Base-by-base conservation (phyloP, 1,284 basidiomycete genomes). In the Phellopilus nigrolimitatus region DNA sequence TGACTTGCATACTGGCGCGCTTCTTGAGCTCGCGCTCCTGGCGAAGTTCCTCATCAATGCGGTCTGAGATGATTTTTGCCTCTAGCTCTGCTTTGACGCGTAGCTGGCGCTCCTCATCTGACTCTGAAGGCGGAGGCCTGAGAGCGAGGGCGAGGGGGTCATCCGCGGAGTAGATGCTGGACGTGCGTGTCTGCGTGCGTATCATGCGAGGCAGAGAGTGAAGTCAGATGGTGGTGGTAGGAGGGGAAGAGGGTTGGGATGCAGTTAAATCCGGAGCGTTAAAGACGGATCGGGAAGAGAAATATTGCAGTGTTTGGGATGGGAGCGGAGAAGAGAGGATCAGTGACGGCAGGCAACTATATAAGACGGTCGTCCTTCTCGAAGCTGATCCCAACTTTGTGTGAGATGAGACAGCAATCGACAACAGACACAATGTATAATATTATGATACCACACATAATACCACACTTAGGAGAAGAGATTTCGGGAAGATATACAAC, bases 1-100 rank as follows among this genome's bases (percentile, higher is more conserved):
- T 86, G 55, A 90, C 85, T 64, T 89, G 86, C 60, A 79, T 74
- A 64, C 78, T 85, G 41, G 69, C 75, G 62, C 76, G 80, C 64
- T 76, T 80, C 56, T 79, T 62, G 47, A 71, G 71, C 63, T 85
- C 83, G 50, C 79, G 74, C 60, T 89, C 88, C 51, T 71, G 69
- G 57, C 79, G 77, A 47, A 91, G 71, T 60, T 88, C 77, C 63
- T 89, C 88, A 66, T 91, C 88, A 57, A 91, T 91, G 64, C 75
- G 75, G 57, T 89, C 87, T 46, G 84, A 88, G 56, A 85, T 70
- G 49, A 78, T 76, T 63, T 81, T 82, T 10, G 87, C 85, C 57
- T 88, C 83, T 1, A 79, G 79, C 67, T 91, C 88, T 25, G 71
- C 64, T 54, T 75, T 69, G 21, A 88, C 73, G 54, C 88, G 76